A percentile compares a stretch with the other conserved stretches of the same genome.
Conservation (phyloP, 768 basidiomycete genomes). For the Termitomyces sp. region DNA sequence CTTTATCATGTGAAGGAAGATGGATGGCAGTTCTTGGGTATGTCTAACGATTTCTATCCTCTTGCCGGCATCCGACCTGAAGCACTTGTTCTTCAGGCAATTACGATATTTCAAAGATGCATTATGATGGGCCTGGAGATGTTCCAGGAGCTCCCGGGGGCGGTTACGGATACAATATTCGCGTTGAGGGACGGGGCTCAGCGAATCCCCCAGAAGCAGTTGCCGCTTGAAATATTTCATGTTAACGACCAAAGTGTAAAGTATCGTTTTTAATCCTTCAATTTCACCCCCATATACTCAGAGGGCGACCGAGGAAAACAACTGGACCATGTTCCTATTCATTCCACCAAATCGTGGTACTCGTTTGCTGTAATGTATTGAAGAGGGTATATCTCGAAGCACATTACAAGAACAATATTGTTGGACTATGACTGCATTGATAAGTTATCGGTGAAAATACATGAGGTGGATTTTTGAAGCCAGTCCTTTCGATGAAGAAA, state of each 20-base stretch:
- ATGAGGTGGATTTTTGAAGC: not conserved
- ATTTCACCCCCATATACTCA: not conserved
- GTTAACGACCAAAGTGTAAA: slow-evolving; percentile 10
- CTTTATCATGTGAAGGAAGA: slow-evolving; percentile 92
- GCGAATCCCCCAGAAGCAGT: slow-evolving; percentile 38
- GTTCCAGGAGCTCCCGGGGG: slow-evolving; percentile 55
- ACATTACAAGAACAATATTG: not conserved
- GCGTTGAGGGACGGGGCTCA: slow-evolving; percentile 53
- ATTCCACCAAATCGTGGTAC: not conserved
- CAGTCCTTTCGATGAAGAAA: not conserved
- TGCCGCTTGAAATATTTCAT: slow-evolving; percentile 4
- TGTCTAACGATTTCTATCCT: slow-evolving; percentile 12
- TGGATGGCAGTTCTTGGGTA: slow-evolving; percentile 96
- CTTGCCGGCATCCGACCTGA: not conserved
- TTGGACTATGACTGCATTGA: not conserved
- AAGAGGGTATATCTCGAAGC: too few species aligned
- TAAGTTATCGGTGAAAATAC: too few species aligned
- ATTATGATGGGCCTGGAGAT: slow-evolving; percentile 83
- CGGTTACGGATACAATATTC: slow-evolving; percentile 79
- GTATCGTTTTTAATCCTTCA: not conserved
- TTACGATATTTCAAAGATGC: slow-evolving; percentile 86
- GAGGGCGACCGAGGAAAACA: not conserved
- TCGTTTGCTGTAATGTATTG: not conserved
- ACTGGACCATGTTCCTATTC: not conserved
- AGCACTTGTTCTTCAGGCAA: slow-evolving; percentile 51